Percentiles rank a stretch among this genome's conserved stretches.
Evolutionary conservation across 1,139 yeast species (phyloP).

Genomic region (Kodamaea sp.): DNA sequence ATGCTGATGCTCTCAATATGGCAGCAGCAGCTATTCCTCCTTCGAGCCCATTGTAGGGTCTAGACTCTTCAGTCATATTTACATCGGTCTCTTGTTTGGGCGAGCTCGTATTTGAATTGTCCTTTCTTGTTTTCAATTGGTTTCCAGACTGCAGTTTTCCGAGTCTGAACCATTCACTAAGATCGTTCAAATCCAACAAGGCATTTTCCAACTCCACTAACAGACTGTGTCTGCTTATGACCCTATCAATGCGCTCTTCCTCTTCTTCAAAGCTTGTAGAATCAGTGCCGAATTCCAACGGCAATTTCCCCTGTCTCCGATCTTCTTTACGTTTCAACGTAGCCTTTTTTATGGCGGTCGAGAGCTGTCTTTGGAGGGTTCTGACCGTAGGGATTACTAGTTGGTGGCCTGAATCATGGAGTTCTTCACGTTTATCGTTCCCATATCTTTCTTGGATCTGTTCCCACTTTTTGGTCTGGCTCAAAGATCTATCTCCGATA

Average conservation of each 20-base stretch:
- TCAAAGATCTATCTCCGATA: constrained; percentile 34
- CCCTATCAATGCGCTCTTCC: constrained; percentile 2
- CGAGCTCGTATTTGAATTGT: neutral
- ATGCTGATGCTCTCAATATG: neutral
- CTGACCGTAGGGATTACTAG: constrained; percentile 36
- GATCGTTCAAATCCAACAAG: constrained; percentile 30
- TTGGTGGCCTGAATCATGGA: constrained; percentile 4
- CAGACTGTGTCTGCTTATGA: constrained; percentile 21
- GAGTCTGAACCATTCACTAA: constrained; percentile 33
- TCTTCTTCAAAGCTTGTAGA: constrained; percentile 5
- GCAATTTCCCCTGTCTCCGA: constrained; percentile 8
- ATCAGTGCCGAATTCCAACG: neutral
- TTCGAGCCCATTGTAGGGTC: neutral
- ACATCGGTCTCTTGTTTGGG: neutral
- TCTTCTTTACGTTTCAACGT: constrained; percentile 15
- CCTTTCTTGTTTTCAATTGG: neutral
- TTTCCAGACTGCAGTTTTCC: constrained; percentile 16
- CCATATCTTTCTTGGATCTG: constrained; percentile 30
- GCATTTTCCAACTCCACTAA: constrained; percentile 32
- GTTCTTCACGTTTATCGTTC: constrained; percentile 18
- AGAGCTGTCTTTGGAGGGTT: constrained; percentile 39
- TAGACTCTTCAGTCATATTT: neutral
- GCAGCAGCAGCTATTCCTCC: neutral
- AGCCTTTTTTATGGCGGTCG: constrained; percentile 37
- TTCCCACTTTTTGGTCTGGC: constrained; percentile 42